These are phyloP conservation scores for Reutealis trisperma DNA, from an alignment of 345 rosid genomes.

Conservation along the genomic window DNA sequence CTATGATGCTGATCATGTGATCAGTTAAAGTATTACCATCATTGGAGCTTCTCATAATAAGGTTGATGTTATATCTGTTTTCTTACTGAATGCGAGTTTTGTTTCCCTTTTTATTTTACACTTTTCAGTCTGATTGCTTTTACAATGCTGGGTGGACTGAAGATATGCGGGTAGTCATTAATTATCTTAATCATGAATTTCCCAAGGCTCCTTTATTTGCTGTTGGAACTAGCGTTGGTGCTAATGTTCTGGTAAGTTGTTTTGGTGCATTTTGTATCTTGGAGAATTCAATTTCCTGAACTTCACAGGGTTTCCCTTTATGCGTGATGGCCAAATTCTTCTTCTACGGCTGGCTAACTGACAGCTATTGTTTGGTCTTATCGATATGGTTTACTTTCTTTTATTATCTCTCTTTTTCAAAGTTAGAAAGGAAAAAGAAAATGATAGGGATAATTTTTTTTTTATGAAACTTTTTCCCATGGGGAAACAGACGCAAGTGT, in stretches of 20 bases:
- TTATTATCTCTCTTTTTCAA: neutral
- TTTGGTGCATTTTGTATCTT: neutral
- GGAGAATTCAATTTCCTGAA: neutral
- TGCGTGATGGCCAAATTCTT: neutral
- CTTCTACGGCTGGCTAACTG: neutral
- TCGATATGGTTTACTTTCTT: neutral
- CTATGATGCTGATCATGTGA: neutral
- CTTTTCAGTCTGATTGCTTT: conserved; percentile 81
- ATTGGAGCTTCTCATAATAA: too few relatives aligned
- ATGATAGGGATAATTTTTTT: too few relatives aligned
- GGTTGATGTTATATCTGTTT: neutral
- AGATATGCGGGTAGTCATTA: conserved; percentile 57
- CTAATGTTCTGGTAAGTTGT: conserved; percentile 70
- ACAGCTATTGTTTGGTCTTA: neutral
- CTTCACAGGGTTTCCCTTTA: neutral
- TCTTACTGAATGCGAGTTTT: conserved; percentile 4
- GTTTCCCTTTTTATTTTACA: neutral
- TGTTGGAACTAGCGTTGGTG: conserved; percentile 92
- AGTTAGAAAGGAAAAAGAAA: too few relatives aligned
- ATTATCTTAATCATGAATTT: conserved; percentile 56
- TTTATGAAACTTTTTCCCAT: too few relatives aligned
- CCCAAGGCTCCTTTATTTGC: conserved; percentile 83
- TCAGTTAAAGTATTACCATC: too few relatives aligned
- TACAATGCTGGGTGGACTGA: conserved; percentile 96
- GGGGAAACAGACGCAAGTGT: too few relatives aligned